These are phyloP conservation scores for sunflower (Helianthus annuus) DNA, from an alignment of 129 eudicot genomes.

Conservation along the genomic window DNA sequence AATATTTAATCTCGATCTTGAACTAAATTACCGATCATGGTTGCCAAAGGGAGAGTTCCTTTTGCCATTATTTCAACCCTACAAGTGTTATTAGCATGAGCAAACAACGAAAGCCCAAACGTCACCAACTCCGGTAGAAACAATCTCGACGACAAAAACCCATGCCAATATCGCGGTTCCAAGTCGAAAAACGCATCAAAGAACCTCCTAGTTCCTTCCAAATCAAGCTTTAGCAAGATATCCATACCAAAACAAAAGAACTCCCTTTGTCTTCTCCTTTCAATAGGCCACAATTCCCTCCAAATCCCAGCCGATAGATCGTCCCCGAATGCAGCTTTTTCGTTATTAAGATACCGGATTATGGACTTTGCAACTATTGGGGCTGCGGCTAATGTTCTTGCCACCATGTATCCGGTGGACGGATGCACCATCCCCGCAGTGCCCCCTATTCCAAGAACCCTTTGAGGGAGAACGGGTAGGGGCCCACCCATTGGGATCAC, in stretches of 20 bases:
- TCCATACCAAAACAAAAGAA: conserved; percentile 99
- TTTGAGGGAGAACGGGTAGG: conserved; percentile 85
- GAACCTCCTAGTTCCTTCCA: conserved; percentile 83
- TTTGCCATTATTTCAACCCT: conserved; percentile 95
- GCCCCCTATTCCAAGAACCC: conserved; percentile 98
- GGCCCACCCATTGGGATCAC: conserved; percentile 99
- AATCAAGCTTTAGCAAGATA: conserved; percentile 89
- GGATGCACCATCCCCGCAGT: conserved; percentile 99
- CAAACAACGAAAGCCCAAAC: conserved; percentile 87
- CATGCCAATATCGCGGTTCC: conserved; percentile 98
- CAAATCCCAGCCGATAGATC: conserved; percentile 74
- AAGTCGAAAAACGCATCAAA: conserved; percentile 92
- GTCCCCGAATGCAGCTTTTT: conserved; percentile 38
- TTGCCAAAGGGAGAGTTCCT: conserved; percentile 89
- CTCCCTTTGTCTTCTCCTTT: conserved; percentile 88
- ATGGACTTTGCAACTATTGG: conserved; percentile 88
- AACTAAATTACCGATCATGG: conserved; percentile 75
- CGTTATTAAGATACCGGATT: conserved; percentile 70
- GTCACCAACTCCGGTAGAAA: conserved; percentile 81
- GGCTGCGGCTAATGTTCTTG: conserved; percentile 97
- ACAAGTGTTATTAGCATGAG: conserved; percentile 74
- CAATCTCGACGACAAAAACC: conserved; percentile 91
- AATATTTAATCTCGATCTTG: conserved; percentile 58
- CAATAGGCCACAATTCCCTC: conserved; percentile 93
- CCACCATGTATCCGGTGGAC: conserved; percentile 98